Base-by-base conservation (phyloP, 371 early-diverging fungal genomes). In the Furculomyces boomerangus region DNA sequence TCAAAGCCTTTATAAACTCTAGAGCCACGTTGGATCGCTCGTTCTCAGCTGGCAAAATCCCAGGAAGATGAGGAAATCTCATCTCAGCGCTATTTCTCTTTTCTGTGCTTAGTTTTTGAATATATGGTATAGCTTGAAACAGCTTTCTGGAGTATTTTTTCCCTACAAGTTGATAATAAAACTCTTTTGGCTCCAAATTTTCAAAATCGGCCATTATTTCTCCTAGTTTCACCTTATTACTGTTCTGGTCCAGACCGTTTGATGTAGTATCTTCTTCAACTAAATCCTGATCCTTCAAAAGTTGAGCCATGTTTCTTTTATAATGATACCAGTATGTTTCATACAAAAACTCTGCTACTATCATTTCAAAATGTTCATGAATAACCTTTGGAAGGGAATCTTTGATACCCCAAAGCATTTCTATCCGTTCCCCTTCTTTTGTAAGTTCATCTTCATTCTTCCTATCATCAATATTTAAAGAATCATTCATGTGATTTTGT, bases 341-440 rank as follows among this genome's bases (percentile, higher is more conserved):
- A 53, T 71, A 67, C 27, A 84, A 69, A 49, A 72, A 82, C 46
- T 71, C 71, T 0, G 72, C 75, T 0, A 84, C 57, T 0, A 72
- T 63, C 10, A 58, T 53, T 53, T 71, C 64, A 60, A 96, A 93
- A 46, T 73, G 65, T 13, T 56, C 60, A 52, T 89, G 89, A 3
- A 86, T 66, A 1, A 71, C 76, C 2, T 73, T 63, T 1, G 97
- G 93, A 31, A 96, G 65, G 55, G 84, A 87, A 10, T 87, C 83
- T 53, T 77, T 77, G 25, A 96, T 84, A 54, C 84, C 86, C 97
- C 94, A 96, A 31, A 79, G 66, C 81, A 88, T 82, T 30, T 76
- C 76, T 8, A 82, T 72, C 29, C 60, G 53, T 44, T 49, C 51
- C 29, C n/a, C n/a, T 26, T 32, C 41, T 18, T 40, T 29, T 20